Base-by-base conservation (phyloP, 108 stramenopile genomes). In the Bacterosira constricta region DNA sequence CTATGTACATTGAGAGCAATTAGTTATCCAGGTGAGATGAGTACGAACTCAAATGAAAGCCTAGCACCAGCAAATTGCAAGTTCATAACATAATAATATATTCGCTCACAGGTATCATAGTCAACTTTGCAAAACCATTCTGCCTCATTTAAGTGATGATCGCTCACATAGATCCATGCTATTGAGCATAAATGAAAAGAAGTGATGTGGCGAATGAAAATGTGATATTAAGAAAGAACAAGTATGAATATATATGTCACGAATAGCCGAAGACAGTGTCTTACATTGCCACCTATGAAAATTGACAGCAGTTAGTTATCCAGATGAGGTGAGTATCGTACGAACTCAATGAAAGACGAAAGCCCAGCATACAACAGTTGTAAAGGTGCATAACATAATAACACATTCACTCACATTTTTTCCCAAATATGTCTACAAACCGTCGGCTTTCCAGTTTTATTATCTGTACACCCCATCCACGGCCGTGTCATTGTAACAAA, bases 371-470 rank as follows among this genome's bases (percentile, higher is more conserved):
- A 9, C 56, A 57, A 9, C 20, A 42, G 41, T 13, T 42, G 41
- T 13, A 42, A 42, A 10, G 41, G 10, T 13, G 10, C 41, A 10
- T 10, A 42, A 42, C 41, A n/a, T n/a, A n/a, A n/a, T n/a, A n/a
- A n/a, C n/a, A n/a, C n/a, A n/a, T n/a, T n/a, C n/a, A n/a, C n/a
- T 54, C 75, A 76, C 66, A 76, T 76, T 56, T 76, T 76, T 39
- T 76, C 75, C 75, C 75, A 76, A 18, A 76, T 76, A 41, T 76
- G 66, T 32, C 75, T 38, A 42, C 75, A 76, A 36, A 68, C 66
- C 41, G 53, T 68, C 1, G 44, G 20, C 27, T 62, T 42, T n/a
- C 13, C 30, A 4, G 13, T 37, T 20, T 68, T 54, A 26, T 23
- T 12, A 41, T 59, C 44, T 17, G 30, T 31, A 12, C 63, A 58